Base-by-base conservation (phyloP, 805 yeast genomes). In the Maudiozyma bulderi region DNA sequence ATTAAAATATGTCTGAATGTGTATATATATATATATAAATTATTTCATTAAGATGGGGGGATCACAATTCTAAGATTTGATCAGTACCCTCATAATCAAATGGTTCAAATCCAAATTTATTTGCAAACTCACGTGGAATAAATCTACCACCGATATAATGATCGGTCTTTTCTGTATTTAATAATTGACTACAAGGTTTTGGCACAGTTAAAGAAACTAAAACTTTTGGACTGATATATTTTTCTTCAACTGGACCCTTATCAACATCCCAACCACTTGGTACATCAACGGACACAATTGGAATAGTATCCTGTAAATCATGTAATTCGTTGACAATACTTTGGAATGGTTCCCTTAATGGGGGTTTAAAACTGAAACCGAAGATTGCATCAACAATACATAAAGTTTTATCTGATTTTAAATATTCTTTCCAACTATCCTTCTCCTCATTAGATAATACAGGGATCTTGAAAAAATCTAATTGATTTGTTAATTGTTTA, bases 181-280 rank as follows among this genome's bases (percentile, higher is more conserved):
- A 75, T 50, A 66, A 69, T 44, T 65, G 61, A 1, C 95, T 80
- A 47, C 95, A 90, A 0, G 95, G 93, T 61, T 93, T 93, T 8
- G 99, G 99, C 0, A 96, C 97, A 0, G 98, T 90, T 45, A 93
- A 70, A 46, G 95, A 84, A 8, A 93, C 81, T 44, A 93, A 71
- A 55, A 81, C 79, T 6, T 74, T 65, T 0, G 97, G 95, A 29
- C 71, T 71, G 49, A 85, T 60, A 14, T 71, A 59, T 0, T 64
- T 67, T 9, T 69, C 65, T 1, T 64, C 67, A 0, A 70, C 66
- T 0, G 93, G 95, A 0, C 99, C 99, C 7, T 74, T 60, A 59
- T 93, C 95, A 9, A 93, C 98, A 60, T 90, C 91, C 99, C 99
- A 93, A 0, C 97, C 96, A 2, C 95, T 85, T 0, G 99, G 99